Evolutionary conservation across 352 stramenopile species (phyloP).

Genomic region (Phytopythium sindhum): DNA sequence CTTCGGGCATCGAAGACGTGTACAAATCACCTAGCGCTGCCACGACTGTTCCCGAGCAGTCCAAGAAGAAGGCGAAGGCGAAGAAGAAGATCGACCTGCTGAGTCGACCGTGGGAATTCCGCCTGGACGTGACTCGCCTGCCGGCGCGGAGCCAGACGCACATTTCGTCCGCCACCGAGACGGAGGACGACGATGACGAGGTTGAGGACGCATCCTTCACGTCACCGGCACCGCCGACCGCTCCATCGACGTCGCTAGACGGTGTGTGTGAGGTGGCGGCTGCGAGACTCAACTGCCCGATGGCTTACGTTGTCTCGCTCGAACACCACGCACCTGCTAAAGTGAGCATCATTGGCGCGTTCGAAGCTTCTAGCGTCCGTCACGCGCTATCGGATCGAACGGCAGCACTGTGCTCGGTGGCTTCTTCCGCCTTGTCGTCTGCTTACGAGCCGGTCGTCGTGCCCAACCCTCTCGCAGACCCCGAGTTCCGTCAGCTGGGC

Average conservation of each 20-base stretch:
- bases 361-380: constrained; percentile 9
- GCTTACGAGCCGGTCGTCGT: constrained; percentile 39
- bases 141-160: not conserved
- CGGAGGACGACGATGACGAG: constrained; percentile 28
- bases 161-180: constrained; percentile 6
- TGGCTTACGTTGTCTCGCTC: constrained; percentile 44
- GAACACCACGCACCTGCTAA: constrained; percentile 6
- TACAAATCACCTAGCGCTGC: not conserved
- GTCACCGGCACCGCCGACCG: not conserved
- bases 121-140: not conserved
- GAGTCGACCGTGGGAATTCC: constrained; percentile 2
- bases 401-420: constrained; percentile 13
- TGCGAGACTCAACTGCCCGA: constrained; percentile 34
- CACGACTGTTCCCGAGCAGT: not conserved
- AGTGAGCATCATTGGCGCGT: constrained; percentile 38
- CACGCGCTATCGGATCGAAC: constrained; percentile 12
- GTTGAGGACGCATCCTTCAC: constrained; percentile 5
- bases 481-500: constrained; percentile 27
- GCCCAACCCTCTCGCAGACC: constrained; percentile 32
- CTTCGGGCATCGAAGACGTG: not conserved
- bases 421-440: constrained; percentile 14
- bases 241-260: constrained; percentile 30
- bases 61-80: not conserved
- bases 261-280: constrained; percentile 57
- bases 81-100: constrained; percentile 6